Evolutionary conservation across 192 early-diverging fungal genomes (phyloP).

Genomic region (Backusella tarrabulga): DNA sequence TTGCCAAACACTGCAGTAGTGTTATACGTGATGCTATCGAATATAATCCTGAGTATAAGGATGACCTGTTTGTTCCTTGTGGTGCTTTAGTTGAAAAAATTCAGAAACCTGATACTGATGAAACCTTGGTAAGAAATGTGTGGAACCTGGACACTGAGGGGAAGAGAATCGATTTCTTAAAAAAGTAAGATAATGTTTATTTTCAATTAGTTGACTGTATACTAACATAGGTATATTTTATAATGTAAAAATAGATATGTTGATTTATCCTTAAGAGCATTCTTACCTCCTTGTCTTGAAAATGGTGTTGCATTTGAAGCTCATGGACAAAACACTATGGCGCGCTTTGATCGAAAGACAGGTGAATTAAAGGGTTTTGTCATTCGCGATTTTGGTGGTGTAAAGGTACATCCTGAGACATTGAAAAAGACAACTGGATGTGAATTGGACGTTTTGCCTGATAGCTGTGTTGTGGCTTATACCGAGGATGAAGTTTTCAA

Average conservation of each 20-base stretch:
- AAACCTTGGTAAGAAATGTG: slow-evolving; percentile 40
- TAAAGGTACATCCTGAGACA: slow-evolving; percentile 58
- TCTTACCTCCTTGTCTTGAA: slow-evolving; percentile 55
- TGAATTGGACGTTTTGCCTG: slow-evolving; percentile 52
- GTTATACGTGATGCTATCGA: slow-evolving; percentile 53
- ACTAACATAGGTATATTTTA: neutral
- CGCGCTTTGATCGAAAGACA: slow-evolving; percentile 49
- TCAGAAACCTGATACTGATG: slow-evolving; percentile 32
- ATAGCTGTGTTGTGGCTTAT: slow-evolving; percentile 53
- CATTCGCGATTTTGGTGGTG: slow-evolving; percentile 68
- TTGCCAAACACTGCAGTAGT: slow-evolving; percentile 62
- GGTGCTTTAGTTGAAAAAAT: slow-evolving; percentile 54
- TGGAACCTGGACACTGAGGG: slow-evolving; percentile 45
- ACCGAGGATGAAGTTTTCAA: slow-evolving; percentile 41
- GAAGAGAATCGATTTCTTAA: slow-evolving; percentile 46
- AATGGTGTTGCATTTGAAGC: slow-evolving; percentile 69
- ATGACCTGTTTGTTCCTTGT: slow-evolving; percentile 51
- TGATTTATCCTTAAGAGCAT: slow-evolving; percentile 50
- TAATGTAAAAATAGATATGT: slow-evolving; percentile 36
- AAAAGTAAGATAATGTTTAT: slow-evolving; percentile 21
- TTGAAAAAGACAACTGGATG: slow-evolving; percentile 44
- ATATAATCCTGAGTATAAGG: slow-evolving; percentile 33
- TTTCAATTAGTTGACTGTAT: neutral
- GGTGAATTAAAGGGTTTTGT: slow-evolving; percentile 57
- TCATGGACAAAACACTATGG: slow-evolving; percentile 62